Evolutionary conservation across 1,284 basidiomycete species (phyloP).

Genomic region (Fomitiporia mediterranea): DNA sequence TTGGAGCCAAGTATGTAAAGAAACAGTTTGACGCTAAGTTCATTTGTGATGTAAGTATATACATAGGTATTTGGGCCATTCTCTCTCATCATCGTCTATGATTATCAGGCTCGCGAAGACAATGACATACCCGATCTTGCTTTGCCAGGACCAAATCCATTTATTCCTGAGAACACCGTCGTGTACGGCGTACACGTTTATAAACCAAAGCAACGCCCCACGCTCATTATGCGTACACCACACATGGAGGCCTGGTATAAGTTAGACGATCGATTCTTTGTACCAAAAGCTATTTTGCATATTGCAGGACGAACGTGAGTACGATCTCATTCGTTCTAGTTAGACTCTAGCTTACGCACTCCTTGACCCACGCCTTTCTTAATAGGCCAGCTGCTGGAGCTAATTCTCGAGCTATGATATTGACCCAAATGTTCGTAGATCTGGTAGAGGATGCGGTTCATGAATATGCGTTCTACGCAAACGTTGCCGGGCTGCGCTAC

Average conservation of each 20-base stretch:
- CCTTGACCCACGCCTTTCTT: not conserved
- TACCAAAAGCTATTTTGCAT: constrained; percentile 73
- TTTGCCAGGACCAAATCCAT: too few species aligned
- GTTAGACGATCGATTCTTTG: constrained; percentile 93
- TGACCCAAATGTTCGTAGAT: constrained; percentile 76
- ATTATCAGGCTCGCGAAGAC: too few species aligned
- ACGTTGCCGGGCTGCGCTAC: constrained; percentile 86
- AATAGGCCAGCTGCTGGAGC: constrained; percentile 48
- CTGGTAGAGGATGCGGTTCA: constrained; percentile 86
- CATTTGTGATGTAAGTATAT: constrained; percentile 48
- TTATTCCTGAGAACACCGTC: too few species aligned
- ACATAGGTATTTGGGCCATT: not conserved
- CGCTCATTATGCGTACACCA: constrained; percentile 67
- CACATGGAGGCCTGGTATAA: constrained; percentile 86
- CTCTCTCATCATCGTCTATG: too few species aligned
- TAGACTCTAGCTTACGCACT: not conserved
- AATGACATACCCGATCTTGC: constrained; percentile 25
- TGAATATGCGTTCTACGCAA: constrained; percentile 92
- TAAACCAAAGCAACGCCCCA: constrained; percentile 70
- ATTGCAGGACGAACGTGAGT: constrained; percentile 66
- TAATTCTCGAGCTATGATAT: constrained; percentile 52
- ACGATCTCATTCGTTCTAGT: constrained; percentile 32
- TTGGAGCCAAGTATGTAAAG: constrained; percentile 69
- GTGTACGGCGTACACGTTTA: constrained; percentile 6
- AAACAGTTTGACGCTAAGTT: constrained; percentile 40